Percentiles rank a stretch among this genome's conserved stretches.
Conservation (phyloP, 257 asterid genomes). For the Nicotiana tabacum region DNA sequence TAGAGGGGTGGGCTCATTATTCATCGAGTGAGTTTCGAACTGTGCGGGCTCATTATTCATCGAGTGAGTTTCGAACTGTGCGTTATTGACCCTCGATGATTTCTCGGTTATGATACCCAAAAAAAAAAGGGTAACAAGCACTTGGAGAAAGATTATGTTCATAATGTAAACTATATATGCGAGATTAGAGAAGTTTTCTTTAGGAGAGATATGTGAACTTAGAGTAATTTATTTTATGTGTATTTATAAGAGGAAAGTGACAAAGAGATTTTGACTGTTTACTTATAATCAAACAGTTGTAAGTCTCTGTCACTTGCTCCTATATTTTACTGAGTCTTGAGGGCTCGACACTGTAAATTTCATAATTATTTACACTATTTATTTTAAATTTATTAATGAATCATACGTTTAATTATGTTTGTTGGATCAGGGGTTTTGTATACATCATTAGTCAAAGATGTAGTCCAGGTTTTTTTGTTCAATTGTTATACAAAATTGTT, state of each 20-base stretch:
- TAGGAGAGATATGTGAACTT: background rate
- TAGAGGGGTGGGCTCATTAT: background rate
- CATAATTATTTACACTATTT: slow-evolving; percentile 14
- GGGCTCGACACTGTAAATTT: slow-evolving; percentile 17
- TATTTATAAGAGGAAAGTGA: background rate
- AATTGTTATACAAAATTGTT: background rate
- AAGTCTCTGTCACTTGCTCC: slow-evolving; percentile 9
- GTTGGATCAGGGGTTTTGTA: slow-evolving; percentile 16
- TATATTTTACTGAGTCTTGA: background rate
- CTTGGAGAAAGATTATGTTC: background rate
- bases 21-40: background rate
- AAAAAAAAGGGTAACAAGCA: background rate
- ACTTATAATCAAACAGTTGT: background rate
- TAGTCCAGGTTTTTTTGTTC: background rate
- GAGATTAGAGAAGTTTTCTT: background rate
- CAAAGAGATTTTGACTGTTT: background rate
- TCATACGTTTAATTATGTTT: slow-evolving; percentile 16
- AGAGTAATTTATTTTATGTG: background rate
- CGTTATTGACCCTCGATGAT: background rate
- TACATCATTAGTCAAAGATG: background rate
- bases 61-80: background rate
- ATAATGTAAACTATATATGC: background rate
- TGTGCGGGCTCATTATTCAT: background rate
- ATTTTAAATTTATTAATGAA: slow-evolving; percentile 12
- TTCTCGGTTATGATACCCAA: background rate